phyloP scores from a whole-genome alignment of 345 rosid species.

The Melaleuca alternifolia region DNA sequence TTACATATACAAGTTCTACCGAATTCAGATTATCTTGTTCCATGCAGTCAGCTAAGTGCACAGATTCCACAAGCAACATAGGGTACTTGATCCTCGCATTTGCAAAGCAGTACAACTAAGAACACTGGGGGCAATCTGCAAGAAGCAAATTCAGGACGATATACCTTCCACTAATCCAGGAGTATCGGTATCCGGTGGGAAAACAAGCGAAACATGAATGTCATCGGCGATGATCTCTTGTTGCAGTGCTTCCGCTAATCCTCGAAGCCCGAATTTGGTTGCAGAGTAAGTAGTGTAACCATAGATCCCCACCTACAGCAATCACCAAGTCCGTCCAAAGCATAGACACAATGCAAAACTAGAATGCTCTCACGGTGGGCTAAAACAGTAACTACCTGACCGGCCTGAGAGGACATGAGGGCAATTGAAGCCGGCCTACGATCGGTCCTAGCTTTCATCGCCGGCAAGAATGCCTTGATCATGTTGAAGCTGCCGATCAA shows the following conservation, averaged over 20 bases:
- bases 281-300: constrained; percentile 90
- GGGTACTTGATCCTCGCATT: background rate
- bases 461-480: constrained; percentile 70
- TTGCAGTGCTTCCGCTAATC: constrained; percentile 87
- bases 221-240: constrained; percentile 77
- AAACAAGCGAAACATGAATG: constrained; percentile 65
- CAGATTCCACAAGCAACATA: background rate
- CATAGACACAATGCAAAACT: background rate
- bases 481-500: constrained; percentile 72
- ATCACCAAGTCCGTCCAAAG: background rate
- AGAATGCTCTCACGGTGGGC: background rate
- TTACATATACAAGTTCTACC: background rate
- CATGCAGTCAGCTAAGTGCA: background rate
- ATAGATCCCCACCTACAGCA: constrained; percentile 59
- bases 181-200: constrained; percentile 86
- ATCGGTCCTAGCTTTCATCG: constrained; percentile 51
- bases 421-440: constrained; percentile 50
- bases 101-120: background rate
- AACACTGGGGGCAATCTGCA: background rate
- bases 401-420: constrained; percentile 83
- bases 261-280: constrained; percentile 73
- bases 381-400: constrained; percentile 40
- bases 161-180: constrained; percentile 33
- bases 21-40: background rate
- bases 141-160: background rate